phyloP scores from a whole-genome alignment of 768 basidiomycete genomes.

The Mycena filopes region DNA sequence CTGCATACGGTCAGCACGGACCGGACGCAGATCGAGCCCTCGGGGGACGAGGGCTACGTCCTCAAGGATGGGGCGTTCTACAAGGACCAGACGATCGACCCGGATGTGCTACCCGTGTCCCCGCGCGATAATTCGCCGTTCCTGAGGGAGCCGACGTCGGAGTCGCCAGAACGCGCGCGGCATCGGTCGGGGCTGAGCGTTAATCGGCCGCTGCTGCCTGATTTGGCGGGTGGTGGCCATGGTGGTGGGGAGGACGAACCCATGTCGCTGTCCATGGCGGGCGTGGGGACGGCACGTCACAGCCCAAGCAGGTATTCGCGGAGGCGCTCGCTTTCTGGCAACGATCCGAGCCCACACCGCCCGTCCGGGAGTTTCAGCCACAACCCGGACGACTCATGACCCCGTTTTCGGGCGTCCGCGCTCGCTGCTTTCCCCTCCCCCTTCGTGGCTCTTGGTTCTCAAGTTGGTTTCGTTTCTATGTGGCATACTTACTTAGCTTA shows the following conservation, averaged over 20 bases:
- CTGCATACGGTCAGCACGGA: constrained; percentile 45
- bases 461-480: neutral
- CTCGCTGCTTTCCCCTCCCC: too few species aligned
- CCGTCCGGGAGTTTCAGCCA: constrained; percentile 1
- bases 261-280: constrained; percentile 21
- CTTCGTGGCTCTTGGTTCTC: neutral
- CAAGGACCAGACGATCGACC: neutral
- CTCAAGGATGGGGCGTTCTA: neutral
- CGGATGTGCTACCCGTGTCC: neutral
- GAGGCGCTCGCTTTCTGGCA: neutral
- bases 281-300: constrained; percentile 24
- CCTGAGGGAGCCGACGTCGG: constrained; percentile 1
- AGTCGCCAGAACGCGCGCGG: constrained; percentile 9
- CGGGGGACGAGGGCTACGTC: neutral
- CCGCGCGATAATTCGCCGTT: constrained; percentile 17
- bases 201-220: constrained; percentile 23
- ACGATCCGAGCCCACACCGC: neutral
- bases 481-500: neutral
- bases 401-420: too few species aligned
- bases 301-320: constrained; percentile 5
- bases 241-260: constrained; percentile 5
- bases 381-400: constrained; percentile 5
- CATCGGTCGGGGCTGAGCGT: constrained; percentile 25
- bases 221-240: neutral
- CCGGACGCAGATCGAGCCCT: constrained; percentile 40